These are phyloP conservation scores for Rhododendron vialii DNA, from an alignment of 148 eudicot genomes.

Conservation along the genomic window DNA sequence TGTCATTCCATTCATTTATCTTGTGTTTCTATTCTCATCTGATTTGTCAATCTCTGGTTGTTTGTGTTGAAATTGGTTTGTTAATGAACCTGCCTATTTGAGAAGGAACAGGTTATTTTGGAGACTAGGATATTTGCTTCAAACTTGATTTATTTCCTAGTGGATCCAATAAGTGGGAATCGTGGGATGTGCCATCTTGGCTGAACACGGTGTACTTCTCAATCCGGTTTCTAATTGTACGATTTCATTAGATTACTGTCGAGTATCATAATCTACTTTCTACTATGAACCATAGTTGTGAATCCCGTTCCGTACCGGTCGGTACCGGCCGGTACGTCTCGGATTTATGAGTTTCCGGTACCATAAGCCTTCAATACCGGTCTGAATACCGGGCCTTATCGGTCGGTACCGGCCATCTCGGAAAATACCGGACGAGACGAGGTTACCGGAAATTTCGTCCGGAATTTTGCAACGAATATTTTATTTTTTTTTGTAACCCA, in stretches of 20 bases:
- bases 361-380: too few relatives aligned
- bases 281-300: not conserved
- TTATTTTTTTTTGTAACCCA: too few relatives aligned
- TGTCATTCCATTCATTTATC: not conserved
- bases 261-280: not conserved
- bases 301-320: too few relatives aligned
- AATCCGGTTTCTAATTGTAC: not conserved
- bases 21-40: not conserved
- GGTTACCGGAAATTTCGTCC: too few relatives aligned
- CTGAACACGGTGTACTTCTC: not conserved
- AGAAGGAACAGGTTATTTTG: not conserved
- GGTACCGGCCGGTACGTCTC: too few relatives aligned
- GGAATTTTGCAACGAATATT: too few relatives aligned
- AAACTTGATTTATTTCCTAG: not conserved
- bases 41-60: not conserved
- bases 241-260: not conserved
- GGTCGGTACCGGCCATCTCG: too few relatives aligned
- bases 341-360: too few relatives aligned
- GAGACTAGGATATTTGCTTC: not conserved
- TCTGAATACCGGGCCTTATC: too few relatives aligned
- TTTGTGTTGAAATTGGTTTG: not conserved
- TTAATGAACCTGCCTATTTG: not conserved
- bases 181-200: not conserved
- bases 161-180: not conserved
- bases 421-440: too few relatives aligned